These are phyloP conservation scores for Trichoderma sp. DNA, from an alignment of 2,329 filamentous ascomycete genomes.

Conservation along the genomic window DNA sequence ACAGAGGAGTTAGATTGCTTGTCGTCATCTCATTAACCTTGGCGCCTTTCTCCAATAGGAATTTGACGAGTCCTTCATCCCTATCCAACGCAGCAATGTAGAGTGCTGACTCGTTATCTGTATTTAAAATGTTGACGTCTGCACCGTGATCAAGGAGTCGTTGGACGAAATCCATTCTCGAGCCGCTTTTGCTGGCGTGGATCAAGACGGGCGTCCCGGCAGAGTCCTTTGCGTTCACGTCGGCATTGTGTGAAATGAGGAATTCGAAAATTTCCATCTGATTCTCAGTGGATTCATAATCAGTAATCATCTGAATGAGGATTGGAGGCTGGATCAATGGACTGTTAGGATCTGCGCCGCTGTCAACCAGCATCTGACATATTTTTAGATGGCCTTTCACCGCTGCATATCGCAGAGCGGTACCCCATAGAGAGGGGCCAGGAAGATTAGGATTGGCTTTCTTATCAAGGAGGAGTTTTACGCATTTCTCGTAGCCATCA, in stretches of 20 bases:
- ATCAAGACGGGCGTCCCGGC: conserved; percentile 5
- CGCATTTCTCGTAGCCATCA: conserved; percentile 20
- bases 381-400: conserved; percentile 17
- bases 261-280: conserved; percentile 17
- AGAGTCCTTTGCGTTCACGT: conserved; percentile 16
- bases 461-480: conserved; percentile 21
- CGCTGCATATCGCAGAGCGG: conserved; percentile 17
- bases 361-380: conserved; percentile 20
- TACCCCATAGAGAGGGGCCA: not conserved
- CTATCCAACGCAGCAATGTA: not conserved
- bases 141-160: conserved; percentile 20
- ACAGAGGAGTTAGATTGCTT: conserved; percentile 5
- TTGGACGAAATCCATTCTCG: not conserved
- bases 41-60: conserved; percentile 22
- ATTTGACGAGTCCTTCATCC: conserved; percentile 14
- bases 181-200: not conserved
- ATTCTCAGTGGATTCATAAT: conserved; percentile 6
- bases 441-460: conserved; percentile 16
- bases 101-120: not conserved
- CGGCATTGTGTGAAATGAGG: conserved; percentile 16
- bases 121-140: conserved; percentile 4
- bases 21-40: conserved; percentile 22
- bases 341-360: conserved; percentile 26
- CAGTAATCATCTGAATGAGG: conserved; percentile 7
- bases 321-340: conserved; percentile 17